Conservation (phyloP, 768 basidiomycete species). For the Suillus tomentosus region DNA sequence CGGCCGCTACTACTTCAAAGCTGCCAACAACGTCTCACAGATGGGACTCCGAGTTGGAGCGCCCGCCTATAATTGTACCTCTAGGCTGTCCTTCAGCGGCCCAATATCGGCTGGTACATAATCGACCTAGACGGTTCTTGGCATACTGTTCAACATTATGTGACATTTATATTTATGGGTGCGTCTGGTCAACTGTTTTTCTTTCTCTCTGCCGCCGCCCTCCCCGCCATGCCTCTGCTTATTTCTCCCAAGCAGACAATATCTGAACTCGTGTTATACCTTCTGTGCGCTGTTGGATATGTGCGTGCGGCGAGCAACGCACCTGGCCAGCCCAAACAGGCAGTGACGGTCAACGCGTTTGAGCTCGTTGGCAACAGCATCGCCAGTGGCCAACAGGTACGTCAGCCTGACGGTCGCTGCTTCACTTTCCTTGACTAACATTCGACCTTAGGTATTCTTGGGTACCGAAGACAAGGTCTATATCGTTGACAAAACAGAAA, state of each 20-base stretch:
- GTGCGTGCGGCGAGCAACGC: constrained; percentile 14
- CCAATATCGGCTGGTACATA: neutral
- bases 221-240: neutral
- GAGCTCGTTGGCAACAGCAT: constrained; percentile 70
- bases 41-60: neutral
- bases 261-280: constrained; percentile 1
- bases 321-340: constrained; percentile 53
- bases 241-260: neutral
- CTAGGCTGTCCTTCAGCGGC: neutral
- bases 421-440: neutral
- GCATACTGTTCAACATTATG: constrained; percentile 7
- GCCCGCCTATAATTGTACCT: neutral
- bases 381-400: constrained; percentile 76
- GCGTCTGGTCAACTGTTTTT: too few relatives aligned
- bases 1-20: neutral
- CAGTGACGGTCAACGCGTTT: constrained; percentile 54
- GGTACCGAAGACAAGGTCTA: constrained; percentile 51
- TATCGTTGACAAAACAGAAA: constrained; percentile 81
- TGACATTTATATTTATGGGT: too few relatives aligned
- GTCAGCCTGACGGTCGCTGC: constrained; percentile 16
- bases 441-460: constrained; percentile 39
- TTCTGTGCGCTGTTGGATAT: constrained; percentile 13
- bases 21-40: neutral
- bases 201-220: neutral
- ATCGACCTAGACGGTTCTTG: neutral